Conservation (phyloP, 225 moss, liverwort and hornwort species). For the Thuidium tamariscinum region DNA sequence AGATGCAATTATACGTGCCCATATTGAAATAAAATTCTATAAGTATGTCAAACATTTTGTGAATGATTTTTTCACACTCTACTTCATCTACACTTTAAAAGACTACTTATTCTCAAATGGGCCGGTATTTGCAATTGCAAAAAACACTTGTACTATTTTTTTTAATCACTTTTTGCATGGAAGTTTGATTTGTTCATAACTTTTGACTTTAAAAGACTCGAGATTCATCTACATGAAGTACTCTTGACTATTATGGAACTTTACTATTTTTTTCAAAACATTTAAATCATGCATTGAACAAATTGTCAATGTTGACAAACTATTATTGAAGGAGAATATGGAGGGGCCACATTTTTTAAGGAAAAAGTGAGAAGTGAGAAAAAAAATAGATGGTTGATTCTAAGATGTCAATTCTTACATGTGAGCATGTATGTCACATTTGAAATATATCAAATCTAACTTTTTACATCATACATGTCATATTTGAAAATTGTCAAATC, state of each 20-base stretch:
- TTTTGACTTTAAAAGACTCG: neutral
- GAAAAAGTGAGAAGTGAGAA: neutral
- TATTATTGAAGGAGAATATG: neutral
- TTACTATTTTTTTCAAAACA: neutral
- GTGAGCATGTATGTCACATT: neutral
- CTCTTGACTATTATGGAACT: neutral
- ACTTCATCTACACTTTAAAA: too few species aligned
- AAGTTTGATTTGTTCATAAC: neutral
- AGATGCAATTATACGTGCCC: too few species aligned
- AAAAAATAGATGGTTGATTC: accelerated
- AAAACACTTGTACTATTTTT: neutral
- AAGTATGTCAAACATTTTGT: neutral
- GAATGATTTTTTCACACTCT: neutral
- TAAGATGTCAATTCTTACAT: neutral
- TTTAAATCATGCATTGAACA: neutral
- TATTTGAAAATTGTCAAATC: neutral
- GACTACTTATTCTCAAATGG: neutral
- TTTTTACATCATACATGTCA: too few species aligned
- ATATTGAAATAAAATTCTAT: too few species aligned
- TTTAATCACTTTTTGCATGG: neutral
- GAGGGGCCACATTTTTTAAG: neutral
- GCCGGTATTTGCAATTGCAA: neutral
- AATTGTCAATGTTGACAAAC: neutral
- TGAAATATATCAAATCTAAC: neutral
- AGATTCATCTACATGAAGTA: neutral